Evolutionary conservation across 345 rosid species (phyloP).

Genomic region (Eucalyptus marginata): DNA sequence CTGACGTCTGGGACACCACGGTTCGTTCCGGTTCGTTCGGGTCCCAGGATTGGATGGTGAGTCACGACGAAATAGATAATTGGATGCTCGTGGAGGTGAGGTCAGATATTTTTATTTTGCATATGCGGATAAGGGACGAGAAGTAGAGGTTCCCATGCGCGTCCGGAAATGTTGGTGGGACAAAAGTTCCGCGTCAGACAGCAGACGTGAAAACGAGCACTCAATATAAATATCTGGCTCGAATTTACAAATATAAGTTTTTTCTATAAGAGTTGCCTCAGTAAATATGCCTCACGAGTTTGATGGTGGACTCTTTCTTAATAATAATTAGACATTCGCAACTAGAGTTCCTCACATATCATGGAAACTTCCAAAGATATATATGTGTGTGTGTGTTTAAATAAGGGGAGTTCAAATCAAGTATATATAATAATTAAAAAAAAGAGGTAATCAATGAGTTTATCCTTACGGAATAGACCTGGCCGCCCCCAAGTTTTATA

Average conservation of each 20-base stretch:
- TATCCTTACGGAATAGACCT: not conserved
- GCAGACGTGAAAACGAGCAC: not conserved
- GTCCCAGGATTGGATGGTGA: not conserved
- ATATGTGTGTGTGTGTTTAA: no score
- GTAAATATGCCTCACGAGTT: not conserved
- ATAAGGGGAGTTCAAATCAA: not conserved
- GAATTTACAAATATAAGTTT: not conserved
- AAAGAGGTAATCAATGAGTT: not conserved
- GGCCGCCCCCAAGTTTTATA: not conserved
- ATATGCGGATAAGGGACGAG: not conserved
- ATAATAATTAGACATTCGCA: not conserved
- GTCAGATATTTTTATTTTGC: not conserved
- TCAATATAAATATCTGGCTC: not conserved
- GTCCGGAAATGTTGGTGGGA: not conserved
- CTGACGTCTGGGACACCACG: not conserved
- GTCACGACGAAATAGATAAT: not conserved
- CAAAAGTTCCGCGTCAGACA: not conserved
- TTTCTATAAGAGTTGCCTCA: not conserved
- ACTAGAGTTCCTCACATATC: not conserved
- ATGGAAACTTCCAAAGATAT: not conserved
- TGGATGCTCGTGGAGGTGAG: rapidly evolving
- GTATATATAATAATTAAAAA: no score
- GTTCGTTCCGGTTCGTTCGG: not conserved
- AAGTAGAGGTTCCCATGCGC: not conserved
- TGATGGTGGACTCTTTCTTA: not conserved